Base-by-base conservation (phyloP, 2,329 filamentous ascomycete species). In the Epicoccum sorghinum region DNA sequence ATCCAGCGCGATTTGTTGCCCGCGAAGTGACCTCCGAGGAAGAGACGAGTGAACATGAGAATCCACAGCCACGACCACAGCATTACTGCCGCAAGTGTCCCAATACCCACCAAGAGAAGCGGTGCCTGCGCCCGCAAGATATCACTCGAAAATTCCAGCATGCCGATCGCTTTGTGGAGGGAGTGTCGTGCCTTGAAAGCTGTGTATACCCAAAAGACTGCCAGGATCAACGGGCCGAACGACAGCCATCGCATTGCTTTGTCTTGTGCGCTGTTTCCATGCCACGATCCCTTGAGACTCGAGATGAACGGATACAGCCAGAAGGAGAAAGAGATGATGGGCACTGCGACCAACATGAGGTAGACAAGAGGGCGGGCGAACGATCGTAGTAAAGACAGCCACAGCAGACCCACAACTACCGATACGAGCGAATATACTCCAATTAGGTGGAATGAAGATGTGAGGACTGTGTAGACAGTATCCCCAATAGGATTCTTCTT, bases 51-150 rank as follows among this genome's bases (percentile, higher is more conserved):
- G 75, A 99, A 98, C 92, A 99, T 97, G 65, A 87, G 87, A 63
- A 98, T 86, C 95, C 95, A 99, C 6, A 90, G 75, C 95, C 95
- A 99, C 0, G 93, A 97, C 89, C 93, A 98, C 12, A 86, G 78
- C 8, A 97, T 89, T 38, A 96, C 89, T 24, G 87, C 79, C 6
- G 80, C 83, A 12, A 98, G 82, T 22, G 89, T 89, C 9, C 82
- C 86, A 66, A 97, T 88, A 3, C 95, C 95, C n/a, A 97, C 84
- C 2, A 90, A 72, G 30, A 98, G 82, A 18, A 99, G 82, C 2
- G 89, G 91, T 8, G 91, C 87, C 68, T 96, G 96, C 32, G 91
- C 89, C 6, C 88, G 86, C 13, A 99, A 80, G 55, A 99, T 96
- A 51, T 89, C 88, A 66, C 90, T 93, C 8, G 91, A 89, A 73